These are phyloP conservation scores for Termitomyces sp. DNA, from an alignment of 768 basidiomycete genomes.

Conservation along the genomic window DNA sequence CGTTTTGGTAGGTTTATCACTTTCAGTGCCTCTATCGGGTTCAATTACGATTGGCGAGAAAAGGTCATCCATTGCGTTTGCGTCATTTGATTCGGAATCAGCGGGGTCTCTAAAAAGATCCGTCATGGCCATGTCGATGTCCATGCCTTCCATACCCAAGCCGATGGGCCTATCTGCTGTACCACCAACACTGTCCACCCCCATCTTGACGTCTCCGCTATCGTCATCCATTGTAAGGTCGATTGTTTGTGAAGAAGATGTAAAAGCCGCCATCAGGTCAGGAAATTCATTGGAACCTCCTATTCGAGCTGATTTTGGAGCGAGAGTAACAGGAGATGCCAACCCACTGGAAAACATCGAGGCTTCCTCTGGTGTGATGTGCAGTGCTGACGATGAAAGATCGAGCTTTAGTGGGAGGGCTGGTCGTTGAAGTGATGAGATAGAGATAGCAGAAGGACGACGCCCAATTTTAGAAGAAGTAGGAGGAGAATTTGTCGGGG, in stretches of 20 bases:
- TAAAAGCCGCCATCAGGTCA: constrained; percentile 63
- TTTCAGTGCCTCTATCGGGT: constrained; percentile 9
- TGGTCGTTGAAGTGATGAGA: constrained; percentile 74
- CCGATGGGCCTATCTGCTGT: constrained; percentile 82
- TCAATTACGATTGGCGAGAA: constrained; percentile 43
- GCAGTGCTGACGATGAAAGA: constrained; percentile 63
- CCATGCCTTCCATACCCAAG: constrained; percentile 65
- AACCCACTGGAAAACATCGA: constrained; percentile 54
- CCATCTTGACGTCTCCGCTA: constrained; percentile 21
- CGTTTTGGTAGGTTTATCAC: constrained; percentile 13
- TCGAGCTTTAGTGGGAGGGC: constrained; percentile 74
- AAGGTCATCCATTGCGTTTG: constrained; percentile 37
- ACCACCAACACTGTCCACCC: constrained; percentile 41
- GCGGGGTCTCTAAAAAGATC: constrained; percentile 51
- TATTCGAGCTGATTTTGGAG: constrained; percentile 69
- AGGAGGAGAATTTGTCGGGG: constrained; percentile 29
- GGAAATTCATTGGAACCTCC: constrained; percentile 50
- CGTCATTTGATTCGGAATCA: constrained; percentile 28
- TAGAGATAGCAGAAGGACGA: constrained; percentile 72
- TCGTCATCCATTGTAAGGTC: constrained; percentile 45
- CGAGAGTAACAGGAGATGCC: constrained; percentile 76
- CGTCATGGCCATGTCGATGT: constrained; percentile 57
- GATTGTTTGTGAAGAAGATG: constrained; percentile 35
- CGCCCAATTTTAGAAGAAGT: constrained; percentile 33
- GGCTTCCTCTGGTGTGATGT: constrained; percentile 60